Conservation (phyloP, 2,329 filamentous ascomycete genomes). For the Cladophialophora immunda region DNA sequence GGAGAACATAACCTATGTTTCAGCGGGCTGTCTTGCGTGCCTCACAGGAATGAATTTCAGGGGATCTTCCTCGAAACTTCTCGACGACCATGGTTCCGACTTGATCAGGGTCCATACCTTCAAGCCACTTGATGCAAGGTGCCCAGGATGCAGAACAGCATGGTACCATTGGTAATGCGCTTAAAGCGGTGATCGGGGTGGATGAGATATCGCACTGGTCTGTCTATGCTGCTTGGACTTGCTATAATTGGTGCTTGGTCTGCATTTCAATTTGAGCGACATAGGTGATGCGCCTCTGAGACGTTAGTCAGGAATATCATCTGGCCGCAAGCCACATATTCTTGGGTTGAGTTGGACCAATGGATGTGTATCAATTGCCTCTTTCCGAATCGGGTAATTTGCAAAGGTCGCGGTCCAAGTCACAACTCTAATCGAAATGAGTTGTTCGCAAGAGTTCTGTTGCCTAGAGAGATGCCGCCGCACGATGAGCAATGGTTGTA, state of each 20-base stretch:
- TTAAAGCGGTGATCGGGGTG: not conserved
- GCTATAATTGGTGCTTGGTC: not conserved
- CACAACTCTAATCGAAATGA: not conserved
- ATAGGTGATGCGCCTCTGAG: not conserved
- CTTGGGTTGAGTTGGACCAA: not conserved
- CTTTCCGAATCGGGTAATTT: constrained; percentile 23
- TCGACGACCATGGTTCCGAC: not conserved
- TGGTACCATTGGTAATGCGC: not conserved
- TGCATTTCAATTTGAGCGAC: not conserved
- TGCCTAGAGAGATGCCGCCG: not conserved
- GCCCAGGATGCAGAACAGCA: not conserved
- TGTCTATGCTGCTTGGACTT: not conserved
- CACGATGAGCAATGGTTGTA: not conserved
- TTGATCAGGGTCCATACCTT: not conserved
- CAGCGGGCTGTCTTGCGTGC: not conserved
- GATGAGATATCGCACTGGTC: not conserved
- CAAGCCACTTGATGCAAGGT: not conserved
- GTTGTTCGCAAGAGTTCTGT: not conserved
- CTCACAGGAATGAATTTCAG: not conserved
- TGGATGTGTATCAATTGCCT: constrained; percentile 14
- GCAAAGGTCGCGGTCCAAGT: not conserved
- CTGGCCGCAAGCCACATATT: not conserved
- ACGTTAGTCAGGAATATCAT: not conserved
- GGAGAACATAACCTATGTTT: not conserved
- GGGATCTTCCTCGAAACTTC: not conserved